Evolutionary conservation across 768 basidiomycete species (phyloP).

Genomic region (Naganishia vishniacii): DNA sequence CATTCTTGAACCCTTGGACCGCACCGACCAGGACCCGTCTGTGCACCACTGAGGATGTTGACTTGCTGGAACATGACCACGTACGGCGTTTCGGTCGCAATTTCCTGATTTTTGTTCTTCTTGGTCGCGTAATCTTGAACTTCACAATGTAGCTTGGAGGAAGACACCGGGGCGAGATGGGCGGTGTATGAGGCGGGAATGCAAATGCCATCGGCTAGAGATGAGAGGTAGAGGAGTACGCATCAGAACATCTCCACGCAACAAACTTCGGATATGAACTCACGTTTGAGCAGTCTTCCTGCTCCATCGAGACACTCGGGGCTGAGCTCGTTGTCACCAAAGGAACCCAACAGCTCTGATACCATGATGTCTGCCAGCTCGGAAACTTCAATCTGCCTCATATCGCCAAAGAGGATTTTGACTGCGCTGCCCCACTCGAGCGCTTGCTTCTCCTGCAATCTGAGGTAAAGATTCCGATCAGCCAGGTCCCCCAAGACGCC

Average conservation of each 20-base stretch:
- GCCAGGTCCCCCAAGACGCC: background rate
- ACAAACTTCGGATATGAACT: slow-evolving; percentile 40
- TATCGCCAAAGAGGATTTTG: slow-evolving; percentile 84
- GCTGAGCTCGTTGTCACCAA: slow-evolving; percentile 97
- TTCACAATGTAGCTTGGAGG: slow-evolving; percentile 84
- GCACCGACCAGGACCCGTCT: slow-evolving; percentile 53
- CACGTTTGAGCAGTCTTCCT: slow-evolving; percentile 84
- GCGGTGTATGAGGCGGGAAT: slow-evolving; percentile 96
- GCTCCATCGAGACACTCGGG: slow-evolving; percentile 98
- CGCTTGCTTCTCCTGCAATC: slow-evolving; percentile 74
- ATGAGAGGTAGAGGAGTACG: no score
- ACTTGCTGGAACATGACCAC: slow-evolving; percentile 98
- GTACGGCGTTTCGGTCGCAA: slow-evolving; percentile 86
- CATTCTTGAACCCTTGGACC: slow-evolving; percentile 85
- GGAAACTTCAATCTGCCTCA: slow-evolving; percentile 75
- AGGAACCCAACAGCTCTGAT: slow-evolving; percentile 91
- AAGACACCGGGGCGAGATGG: slow-evolving; percentile 86
- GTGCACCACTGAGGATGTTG: slow-evolving; percentile 72
- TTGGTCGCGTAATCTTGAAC: slow-evolving; percentile 58
- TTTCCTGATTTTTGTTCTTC: slow-evolving; percentile 50
- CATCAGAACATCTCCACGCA: no score
- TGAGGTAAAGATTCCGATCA: slow-evolving; percentile 43
- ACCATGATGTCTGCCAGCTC: slow-evolving; percentile 88
- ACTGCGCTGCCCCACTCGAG: slow-evolving; percentile 79
- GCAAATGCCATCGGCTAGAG: slow-evolving; percentile 86